Evolutionary conservation across 2,329 filamentous ascomycete species (phyloP), one percentile per base, ranked within the genome.

Genomic region (Colletotrichum sp.): DNA sequence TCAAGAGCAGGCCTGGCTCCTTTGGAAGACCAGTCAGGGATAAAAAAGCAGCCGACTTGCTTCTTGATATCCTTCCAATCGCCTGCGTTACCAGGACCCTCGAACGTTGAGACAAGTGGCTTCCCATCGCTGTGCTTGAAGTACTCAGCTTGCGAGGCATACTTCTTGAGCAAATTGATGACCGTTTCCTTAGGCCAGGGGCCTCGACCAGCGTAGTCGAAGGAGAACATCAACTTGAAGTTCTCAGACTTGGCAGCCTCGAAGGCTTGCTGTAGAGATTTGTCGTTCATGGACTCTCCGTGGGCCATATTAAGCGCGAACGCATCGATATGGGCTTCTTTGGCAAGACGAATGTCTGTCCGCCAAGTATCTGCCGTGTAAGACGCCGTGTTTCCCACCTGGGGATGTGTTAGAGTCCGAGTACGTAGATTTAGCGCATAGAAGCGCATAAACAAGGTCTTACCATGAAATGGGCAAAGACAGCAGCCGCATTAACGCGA

Each of bases 61-160:
- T 78, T 78, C 73, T 86, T 88, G 79, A 88, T 87, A 4, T 76
- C 77, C 9, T 66, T 24, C 88, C 88, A 89, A 76, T 89, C 87
- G 3, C 80, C 77, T 8, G 82, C 82, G 8, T 82, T 82, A 12
- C 81, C 78, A 6, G 84, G 76, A 2, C 88, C 88, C 78, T 89
- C 86, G 67, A 87, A 87, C 4, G 85, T 87, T 1, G 84, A 85
- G 1, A 85, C 82, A 7, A 87, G 79, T 0, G 85, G 83, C 48
- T 79, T 79, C 1, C 79, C 77, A 5, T 81, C 71, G 52, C 60
- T 65, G 6, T 81, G 76, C 74, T 52, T 78, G 77, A 43, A 77
- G 56, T 79, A 78, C 7, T 71, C 64, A 9, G n/a, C 30, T 36
- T 43, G 38, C 6, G n/a, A 24, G 5, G 16, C 24, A 55, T 73